These are phyloP conservation scores for Anaeromyces robustus DNA, from an alignment of 192 early-diverging fungal species.

Conservation along the genomic window DNA sequence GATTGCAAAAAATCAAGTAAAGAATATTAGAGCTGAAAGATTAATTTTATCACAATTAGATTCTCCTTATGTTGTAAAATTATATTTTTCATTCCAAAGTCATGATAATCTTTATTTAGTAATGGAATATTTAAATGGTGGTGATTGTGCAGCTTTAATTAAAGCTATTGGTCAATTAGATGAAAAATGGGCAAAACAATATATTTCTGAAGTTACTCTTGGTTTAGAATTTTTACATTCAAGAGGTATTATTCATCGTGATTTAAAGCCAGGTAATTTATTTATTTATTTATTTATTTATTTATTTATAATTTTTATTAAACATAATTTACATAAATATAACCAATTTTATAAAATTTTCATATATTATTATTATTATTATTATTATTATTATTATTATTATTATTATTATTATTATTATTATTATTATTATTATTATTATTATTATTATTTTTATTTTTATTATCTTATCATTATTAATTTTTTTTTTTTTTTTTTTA, in stretches of 20 bases:
- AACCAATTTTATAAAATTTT: no score
- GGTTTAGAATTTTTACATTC: slow-evolving; percentile 67
- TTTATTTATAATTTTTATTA: not conserved
- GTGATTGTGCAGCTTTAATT: slow-evolving; percentile 72
- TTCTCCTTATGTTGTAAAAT: slow-evolving; percentile 65
- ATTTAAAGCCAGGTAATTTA: slow-evolving; percentile 8
- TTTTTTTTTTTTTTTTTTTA: slow-evolving; percentile 5
- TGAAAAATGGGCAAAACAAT: slow-evolving; percentile 73
- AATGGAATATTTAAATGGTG: slow-evolving; percentile 78
- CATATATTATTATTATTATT: not conserved
- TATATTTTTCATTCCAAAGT: slow-evolving; percentile 72
- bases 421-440: not conserved
- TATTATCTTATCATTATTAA: not conserved
- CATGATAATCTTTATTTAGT: slow-evolving; percentile 73
- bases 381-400: slow-evolving; percentile 5
- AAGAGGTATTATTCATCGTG: slow-evolving; percentile 67
- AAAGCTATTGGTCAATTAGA: slow-evolving; percentile 54
- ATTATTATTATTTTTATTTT: slow-evolving; percentile 3
- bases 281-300: not conserved
- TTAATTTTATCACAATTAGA: slow-evolving; percentile 80
- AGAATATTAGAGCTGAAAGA: slow-evolving; percentile 76
- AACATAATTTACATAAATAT: no score
- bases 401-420: slow-evolving; percentile 4
- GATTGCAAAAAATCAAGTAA: slow-evolving; percentile 84
- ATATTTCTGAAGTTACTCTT: slow-evolving; percentile 65